These are phyloP conservation scores for Datisca glomerata DNA, from an alignment of 306 rosid genomes.

Conservation along the genomic window DNA sequence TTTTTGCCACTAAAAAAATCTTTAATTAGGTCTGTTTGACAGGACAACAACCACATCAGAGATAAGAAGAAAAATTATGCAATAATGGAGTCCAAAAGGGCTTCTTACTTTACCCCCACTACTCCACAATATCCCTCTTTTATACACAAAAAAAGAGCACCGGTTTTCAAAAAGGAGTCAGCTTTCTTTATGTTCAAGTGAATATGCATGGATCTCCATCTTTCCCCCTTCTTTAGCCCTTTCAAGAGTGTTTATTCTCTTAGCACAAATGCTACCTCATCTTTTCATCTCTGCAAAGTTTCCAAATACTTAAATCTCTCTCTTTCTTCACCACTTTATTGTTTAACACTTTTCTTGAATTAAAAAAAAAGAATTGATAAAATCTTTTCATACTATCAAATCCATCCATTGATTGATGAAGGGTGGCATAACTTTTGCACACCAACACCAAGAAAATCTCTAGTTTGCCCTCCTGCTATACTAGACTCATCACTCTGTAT, in stretches of 20 bases:
- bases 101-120: slow-evolving; percentile 51
- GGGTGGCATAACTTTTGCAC: slow-evolving; percentile 60
- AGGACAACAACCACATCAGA: slow-evolving; percentile 33
- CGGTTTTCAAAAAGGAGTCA: slow-evolving; percentile 36
- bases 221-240: slow-evolving; percentile 11
- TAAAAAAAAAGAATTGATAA: not conserved
- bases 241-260: not conserved
- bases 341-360: slow-evolving; percentile 14
- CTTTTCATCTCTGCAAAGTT: slow-evolving; percentile 50
- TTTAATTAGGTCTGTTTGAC: slow-evolving; percentile 36
- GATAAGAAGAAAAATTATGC: slow-evolving; percentile 30
- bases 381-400: slow-evolving; percentile 20
- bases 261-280: slow-evolving; percentile 31
- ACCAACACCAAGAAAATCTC: slow-evolving; percentile 61
- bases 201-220: slow-evolving; percentile 61
- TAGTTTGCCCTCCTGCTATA: slow-evolving; percentile 48
- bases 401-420: slow-evolving; percentile 67
- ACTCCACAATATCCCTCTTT: slow-evolving; percentile 23
- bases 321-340: slow-evolving; percentile 15
- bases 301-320: slow-evolving; percentile 27
- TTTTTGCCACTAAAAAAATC: slow-evolving; percentile 24
- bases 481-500: slow-evolving; percentile 29
- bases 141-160: slow-evolving; percentile 36
- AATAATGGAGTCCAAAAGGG: slow-evolving; percentile 65
- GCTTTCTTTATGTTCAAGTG: slow-evolving; percentile 63